Conservation (phyloP, 2,329 filamentous ascomycete genomes). For the Rutstroemia sp. region DNA sequence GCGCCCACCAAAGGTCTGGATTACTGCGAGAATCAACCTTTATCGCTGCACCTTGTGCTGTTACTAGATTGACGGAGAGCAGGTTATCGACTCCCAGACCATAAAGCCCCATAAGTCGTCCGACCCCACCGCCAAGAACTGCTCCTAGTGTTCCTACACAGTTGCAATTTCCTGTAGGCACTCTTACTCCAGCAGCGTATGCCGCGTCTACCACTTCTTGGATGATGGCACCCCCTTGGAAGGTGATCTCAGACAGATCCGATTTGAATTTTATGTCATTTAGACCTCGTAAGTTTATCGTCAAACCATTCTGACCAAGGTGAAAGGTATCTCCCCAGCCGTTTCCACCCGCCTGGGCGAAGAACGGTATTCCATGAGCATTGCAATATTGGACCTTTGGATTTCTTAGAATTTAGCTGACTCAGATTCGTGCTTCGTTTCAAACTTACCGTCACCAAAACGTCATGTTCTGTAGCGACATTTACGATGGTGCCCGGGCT, state of each 20-base stretch:
- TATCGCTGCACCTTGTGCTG: neutral
- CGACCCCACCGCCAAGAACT: slow-evolving; percentile 6
- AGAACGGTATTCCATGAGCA: slow-evolving; percentile 4
- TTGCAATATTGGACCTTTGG: neutral
- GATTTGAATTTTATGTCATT: slow-evolving; percentile 1
- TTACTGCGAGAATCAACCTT: neutral
- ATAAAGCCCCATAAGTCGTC: neutral
- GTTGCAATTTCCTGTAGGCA: slow-evolving; percentile 5
- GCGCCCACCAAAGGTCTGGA: slow-evolving; percentile 6
- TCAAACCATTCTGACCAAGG: neutral
- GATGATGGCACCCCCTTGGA: slow-evolving; percentile 7
- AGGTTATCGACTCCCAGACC: slow-evolving; percentile 7
- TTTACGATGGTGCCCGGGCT: slow-evolving; percentile 6
- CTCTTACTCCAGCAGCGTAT: neutral
- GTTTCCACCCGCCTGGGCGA: slow-evolving; percentile 11
- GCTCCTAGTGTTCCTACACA: slow-evolving; percentile 4
- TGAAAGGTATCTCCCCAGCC: slow-evolving; percentile 1
- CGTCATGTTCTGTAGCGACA: neutral
- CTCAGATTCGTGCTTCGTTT: neutral
- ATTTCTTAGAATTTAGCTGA: neutral
- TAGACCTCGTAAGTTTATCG: slow-evolving; percentile 2
- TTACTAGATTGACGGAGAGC: slow-evolving; percentile 2
- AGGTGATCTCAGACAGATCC: neutral
- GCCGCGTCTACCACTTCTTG: neutral
- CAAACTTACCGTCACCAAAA: neutral